These are phyloP conservation scores for Metarhizium sp. DNA, from an alignment of 2,329 filamentous ascomycete genomes.

Conservation along the genomic window DNA sequence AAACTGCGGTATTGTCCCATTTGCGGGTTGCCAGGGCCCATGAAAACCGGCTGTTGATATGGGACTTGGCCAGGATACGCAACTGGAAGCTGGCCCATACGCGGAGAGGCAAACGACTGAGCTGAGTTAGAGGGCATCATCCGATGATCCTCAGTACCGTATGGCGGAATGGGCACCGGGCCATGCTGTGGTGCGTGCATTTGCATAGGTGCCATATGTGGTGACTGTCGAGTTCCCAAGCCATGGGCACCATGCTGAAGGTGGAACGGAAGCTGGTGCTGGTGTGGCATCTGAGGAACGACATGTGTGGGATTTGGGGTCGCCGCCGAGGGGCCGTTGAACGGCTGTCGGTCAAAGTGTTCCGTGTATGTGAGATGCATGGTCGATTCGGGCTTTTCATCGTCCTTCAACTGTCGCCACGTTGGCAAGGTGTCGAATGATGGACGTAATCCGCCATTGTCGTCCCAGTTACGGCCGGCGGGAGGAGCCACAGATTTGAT, in stretches of 20 bases:
- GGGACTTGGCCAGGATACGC: slow-evolving; percentile 62
- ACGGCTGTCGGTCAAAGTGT: slow-evolving; percentile 63
- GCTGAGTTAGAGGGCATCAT: slow-evolving; percentile 83
- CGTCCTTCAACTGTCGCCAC: slow-evolving; percentile 66
- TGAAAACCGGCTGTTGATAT: slow-evolving; percentile 64
- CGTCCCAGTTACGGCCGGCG: slow-evolving; percentile 52
- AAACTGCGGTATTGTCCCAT: slow-evolving; percentile 63
- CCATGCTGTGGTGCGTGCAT: slow-evolving; percentile 65
- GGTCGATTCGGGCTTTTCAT: slow-evolving; percentile 59
- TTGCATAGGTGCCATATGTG: slow-evolving; percentile 70
- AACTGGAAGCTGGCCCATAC: slow-evolving; percentile 61
- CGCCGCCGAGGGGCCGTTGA: slow-evolving; percentile 47
- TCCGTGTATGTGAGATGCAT: slow-evolving; percentile 63
- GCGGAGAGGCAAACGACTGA: slow-evolving; percentile 78
- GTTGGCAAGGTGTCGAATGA: slow-evolving; percentile 78
- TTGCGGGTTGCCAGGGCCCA: slow-evolving; percentile 59
- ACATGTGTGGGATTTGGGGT: slow-evolving; percentile 62
- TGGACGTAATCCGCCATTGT: slow-evolving; percentile 74
- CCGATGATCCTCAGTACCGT: slow-evolving; percentile 72
- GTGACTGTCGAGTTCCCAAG: slow-evolving; percentile 58
- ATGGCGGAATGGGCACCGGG: slow-evolving; percentile 54
- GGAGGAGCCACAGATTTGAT: slow-evolving; percentile 45
- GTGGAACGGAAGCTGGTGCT: slow-evolving; percentile 76
- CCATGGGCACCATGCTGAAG: slow-evolving; percentile 65
- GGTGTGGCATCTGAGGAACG: slow-evolving; percentile 66